phyloP scores from a whole-genome alignment of 2,329 filamentous ascomycete species.

The Neopestalotiopsis sp. region DNA sequence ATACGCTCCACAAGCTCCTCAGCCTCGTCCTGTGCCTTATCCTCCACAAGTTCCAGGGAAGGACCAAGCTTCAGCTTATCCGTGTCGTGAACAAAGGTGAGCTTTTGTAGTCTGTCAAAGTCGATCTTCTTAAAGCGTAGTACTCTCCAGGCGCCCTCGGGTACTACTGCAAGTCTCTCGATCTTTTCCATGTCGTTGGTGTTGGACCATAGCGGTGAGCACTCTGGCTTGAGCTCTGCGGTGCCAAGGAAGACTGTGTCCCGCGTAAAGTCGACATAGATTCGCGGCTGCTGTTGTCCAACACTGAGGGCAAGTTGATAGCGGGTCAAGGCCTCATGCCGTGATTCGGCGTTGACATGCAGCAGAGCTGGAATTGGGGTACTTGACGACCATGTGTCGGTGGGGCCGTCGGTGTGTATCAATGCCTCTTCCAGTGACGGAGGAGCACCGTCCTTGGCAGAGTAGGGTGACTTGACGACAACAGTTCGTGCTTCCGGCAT shows the following conservation, averaged over 20 bases:
- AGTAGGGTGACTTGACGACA: conserved; percentile 33
- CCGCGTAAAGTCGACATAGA: conserved; percentile 38
- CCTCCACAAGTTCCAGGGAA: conserved; percentile 33
- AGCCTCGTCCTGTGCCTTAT: conserved; percentile 27
- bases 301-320: conserved; percentile 36
- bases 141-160: conserved; percentile 38
- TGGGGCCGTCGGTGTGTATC: conserved; percentile 20
- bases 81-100: conserved; percentile 39
- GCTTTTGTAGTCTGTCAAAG: conserved; percentile 32
- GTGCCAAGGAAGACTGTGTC: conserved; percentile 39
- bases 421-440: conserved; percentile 35
- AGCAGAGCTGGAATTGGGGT: conserved; percentile 37
- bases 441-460: conserved; percentile 20
- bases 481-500: conserved; percentile 37
- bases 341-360: conserved; percentile 39
- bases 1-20: conserved; percentile 28
- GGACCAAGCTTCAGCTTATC: conserved; percentile 32
- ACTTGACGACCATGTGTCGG: conserved; percentile 36
- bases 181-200: conserved; percentile 33
- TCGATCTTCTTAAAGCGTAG: conserved; percentile 35
- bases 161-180: conserved; percentile 36
- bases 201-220: conserved; percentile 32
- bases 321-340: conserved; percentile 37
- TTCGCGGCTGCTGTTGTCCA: conserved; percentile 29
- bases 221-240: conserved; percentile 34